A percentile compares a stretch with the other conserved stretches of the same genome.
Conservation (phyloP, 164 flowering plant genomes). For the Umbellularia californica region DNA sequence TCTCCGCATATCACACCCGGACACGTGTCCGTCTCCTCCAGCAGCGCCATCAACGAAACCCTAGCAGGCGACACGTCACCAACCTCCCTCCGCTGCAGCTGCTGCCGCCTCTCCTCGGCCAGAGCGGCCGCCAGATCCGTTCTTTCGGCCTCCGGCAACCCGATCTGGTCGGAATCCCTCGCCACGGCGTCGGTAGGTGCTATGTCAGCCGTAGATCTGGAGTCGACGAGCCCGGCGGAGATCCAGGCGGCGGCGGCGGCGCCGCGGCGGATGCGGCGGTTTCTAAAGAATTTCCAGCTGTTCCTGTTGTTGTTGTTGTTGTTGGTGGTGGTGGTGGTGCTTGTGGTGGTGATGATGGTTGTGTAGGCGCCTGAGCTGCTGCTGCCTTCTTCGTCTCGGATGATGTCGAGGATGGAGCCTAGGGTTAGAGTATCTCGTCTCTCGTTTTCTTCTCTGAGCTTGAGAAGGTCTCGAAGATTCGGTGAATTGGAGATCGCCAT, state of each 20-base stretch:
- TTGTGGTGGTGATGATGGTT: neutral
- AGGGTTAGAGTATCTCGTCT: neutral
- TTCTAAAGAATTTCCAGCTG: slow-evolving; percentile 57
- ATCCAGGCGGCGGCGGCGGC: slow-evolving; percentile 46
- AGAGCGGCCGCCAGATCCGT: neutral
- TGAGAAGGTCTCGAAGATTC: slow-evolving; percentile 1
- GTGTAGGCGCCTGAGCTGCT: slow-evolving; percentile 16
- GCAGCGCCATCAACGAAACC: slow-evolving; percentile 80
- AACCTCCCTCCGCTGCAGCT: neutral
- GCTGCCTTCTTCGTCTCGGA: slow-evolving; percentile 37
- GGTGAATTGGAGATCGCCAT: slow-evolving; percentile 12
- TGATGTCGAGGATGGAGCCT: slow-evolving; percentile 35
- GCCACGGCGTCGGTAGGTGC: neutral
- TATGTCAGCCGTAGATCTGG: neutral
- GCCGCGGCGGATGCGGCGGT: slow-evolving; percentile 41
- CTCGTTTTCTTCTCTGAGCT: neutral
- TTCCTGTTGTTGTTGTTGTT: slow-evolving; percentile 18
- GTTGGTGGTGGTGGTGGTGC: neutral
- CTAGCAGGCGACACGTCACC: slow-evolving; percentile 29
- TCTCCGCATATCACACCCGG: slow-evolving; percentile 13
- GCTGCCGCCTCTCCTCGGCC: slow-evolving; percentile 4
- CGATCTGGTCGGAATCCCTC: neutral
- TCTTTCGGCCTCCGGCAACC: neutral
- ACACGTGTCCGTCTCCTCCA: slow-evolving; percentile 70
- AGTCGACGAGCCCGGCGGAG: neutral